A percentile compares a stretch with the other conserved stretches of the same genome.
phyloP scores from a whole-genome alignment of 148 eudicot genomes.

The Rhododendron mucronatum region DNA sequence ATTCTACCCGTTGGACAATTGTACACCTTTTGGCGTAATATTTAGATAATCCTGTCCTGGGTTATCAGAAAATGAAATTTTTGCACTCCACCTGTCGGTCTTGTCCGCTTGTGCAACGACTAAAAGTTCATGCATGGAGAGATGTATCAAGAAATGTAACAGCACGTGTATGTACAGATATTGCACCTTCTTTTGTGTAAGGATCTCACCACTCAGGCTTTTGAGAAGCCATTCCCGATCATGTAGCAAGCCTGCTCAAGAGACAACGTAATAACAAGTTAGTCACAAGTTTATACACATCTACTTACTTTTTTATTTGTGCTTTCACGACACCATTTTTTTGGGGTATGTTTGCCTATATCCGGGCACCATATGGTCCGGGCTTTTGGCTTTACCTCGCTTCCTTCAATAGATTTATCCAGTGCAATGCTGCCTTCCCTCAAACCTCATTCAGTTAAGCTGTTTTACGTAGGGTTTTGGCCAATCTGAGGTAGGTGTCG shows the following conservation, averaged over 20 bases:
- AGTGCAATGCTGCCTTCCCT: background rate
- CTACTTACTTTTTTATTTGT: background rate
- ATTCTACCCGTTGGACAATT: background rate
- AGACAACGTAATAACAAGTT: background rate
- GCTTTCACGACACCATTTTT: background rate
- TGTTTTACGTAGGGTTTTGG: background rate
- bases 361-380: background rate
- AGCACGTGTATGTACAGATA: background rate
- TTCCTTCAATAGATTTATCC: background rate
- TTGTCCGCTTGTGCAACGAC: background rate
- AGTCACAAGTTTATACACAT: background rate
- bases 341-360: background rate
- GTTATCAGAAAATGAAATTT: background rate
- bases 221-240: constrained; percentile 96
- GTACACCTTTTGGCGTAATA: background rate
- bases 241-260: constrained; percentile 64
- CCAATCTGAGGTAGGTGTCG: background rate
- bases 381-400: background rate
- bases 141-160: background rate
- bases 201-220: constrained; percentile 77
- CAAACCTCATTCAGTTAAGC: background rate
- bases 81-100: background rate
- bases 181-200: constrained; percentile 87
- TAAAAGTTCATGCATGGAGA: background rate
- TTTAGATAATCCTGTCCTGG: background rate